phyloP scores from a whole-genome alignment of 1,139 yeast species.

The Blastobotrys serpentis region DNA sequence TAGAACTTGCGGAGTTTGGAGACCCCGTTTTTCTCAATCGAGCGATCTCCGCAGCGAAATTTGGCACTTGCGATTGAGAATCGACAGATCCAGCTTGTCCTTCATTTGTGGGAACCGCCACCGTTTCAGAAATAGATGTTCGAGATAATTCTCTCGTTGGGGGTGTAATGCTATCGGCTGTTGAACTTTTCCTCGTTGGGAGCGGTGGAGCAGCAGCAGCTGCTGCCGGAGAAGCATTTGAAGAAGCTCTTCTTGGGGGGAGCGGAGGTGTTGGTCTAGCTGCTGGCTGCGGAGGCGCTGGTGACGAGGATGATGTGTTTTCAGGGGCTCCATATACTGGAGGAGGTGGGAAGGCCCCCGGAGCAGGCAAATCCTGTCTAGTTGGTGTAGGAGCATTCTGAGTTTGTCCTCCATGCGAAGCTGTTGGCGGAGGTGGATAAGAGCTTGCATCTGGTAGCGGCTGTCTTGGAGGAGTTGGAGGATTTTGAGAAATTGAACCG shows the following conservation, averaged over 20 bases:
- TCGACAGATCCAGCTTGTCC: background rate
- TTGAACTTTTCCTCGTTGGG: slow-evolving; percentile 13
- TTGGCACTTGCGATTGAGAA: slow-evolving; percentile 24
- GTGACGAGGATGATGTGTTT: slow-evolving; percentile 12
- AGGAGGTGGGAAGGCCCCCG: slow-evolving; percentile 23
- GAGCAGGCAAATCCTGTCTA: slow-evolving; percentile 19
- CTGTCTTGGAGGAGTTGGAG: slow-evolving; percentile 12
- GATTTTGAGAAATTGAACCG: slow-evolving; percentile 4
- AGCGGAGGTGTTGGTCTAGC: slow-evolving; percentile 17
- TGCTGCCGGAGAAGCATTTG: slow-evolving; percentile 10
- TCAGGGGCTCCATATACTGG: slow-evolving; percentile 24
- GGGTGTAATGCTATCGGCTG: slow-evolving; percentile 14
- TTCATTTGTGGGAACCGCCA: slow-evolving; percentile 16
- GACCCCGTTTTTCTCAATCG: slow-evolving; percentile 20
- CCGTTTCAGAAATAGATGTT: slow-evolving; percentile 12
- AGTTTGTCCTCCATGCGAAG: background rate
- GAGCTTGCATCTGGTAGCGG: slow-evolving; percentile 14
- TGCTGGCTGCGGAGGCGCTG: slow-evolving; percentile 16
- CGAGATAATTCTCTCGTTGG: slow-evolving; percentile 6
- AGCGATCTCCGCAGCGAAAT: slow-evolving; percentile 37
- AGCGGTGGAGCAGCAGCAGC: slow-evolving; percentile 16
- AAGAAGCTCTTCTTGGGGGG: slow-evolving; percentile 12
- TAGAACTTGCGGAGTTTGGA: slow-evolving; percentile 9
- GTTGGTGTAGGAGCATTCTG: slow-evolving; percentile 9
- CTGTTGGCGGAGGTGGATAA: slow-evolving; percentile 5